phyloP scores from a whole-genome alignment of 768 basidiomycete genomes.

The Rhodotorula toruloides region DNA sequence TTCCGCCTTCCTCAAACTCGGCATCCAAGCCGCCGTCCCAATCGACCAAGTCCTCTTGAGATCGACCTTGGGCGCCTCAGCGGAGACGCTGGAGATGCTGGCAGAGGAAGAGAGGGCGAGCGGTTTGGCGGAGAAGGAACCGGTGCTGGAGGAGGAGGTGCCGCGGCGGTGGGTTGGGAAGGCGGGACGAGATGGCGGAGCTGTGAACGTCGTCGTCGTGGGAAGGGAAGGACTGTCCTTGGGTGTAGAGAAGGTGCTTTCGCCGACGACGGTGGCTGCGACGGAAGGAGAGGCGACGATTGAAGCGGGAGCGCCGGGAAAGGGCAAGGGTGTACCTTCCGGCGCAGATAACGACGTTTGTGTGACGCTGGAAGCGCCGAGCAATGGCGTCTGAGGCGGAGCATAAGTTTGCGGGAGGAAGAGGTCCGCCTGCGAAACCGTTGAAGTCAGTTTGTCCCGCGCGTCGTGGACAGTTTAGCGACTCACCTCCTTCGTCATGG shows the following conservation, averaged over 20 bases:
- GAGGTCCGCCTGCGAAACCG: too few species aligned
- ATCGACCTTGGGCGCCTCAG: constrained; percentile 5
- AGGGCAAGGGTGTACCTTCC: too few species aligned
- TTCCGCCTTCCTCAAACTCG: not conserved
- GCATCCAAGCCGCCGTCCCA: constrained; percentile 9
- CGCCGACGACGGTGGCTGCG: not conserved
- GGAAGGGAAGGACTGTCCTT: not conserved
- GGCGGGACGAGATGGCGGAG: too few species aligned
- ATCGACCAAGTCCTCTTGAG: constrained; percentile 5
- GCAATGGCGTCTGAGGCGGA: too few species aligned
- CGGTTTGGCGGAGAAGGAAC: not conserved
- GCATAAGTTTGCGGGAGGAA: too few species aligned
- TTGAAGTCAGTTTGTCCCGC: too few species aligned
- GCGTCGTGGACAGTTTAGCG: too few species aligned
- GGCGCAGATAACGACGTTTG: too few species aligned
- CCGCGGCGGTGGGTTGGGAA: not conserved
- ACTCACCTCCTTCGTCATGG: too few species aligned
- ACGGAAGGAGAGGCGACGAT: too few species aligned
- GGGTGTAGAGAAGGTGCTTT: not conserved
- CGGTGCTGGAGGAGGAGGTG: not conserved
- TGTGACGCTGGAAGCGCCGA: too few species aligned
- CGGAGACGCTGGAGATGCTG: not conserved
- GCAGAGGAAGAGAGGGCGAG: not conserved
- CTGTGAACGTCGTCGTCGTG: not conserved
- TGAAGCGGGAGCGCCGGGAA: not conserved